Conservation (phyloP, 331 rosid genomes). For the Malus hybrid region DNA sequence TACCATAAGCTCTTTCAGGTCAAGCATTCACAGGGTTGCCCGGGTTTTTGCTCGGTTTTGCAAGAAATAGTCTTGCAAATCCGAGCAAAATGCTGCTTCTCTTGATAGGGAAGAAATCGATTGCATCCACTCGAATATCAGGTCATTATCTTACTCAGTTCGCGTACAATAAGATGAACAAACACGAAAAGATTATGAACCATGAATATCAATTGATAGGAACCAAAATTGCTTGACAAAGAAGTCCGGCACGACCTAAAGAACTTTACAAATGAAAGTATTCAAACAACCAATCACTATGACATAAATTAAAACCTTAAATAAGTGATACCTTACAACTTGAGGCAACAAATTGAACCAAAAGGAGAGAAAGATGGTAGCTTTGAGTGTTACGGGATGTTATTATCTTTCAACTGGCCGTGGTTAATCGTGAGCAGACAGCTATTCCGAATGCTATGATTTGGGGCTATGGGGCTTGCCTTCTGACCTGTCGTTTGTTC, state of each 20-base stretch:
- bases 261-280: constrained; percentile 9
- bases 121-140: background rate
- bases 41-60: background rate
- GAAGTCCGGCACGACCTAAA: background rate
- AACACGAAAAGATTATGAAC: background rate
- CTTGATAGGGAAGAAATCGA: background rate
- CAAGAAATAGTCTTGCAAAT: background rate
- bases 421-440: constrained; percentile 8
- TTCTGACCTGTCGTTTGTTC: constrained; percentile 4
- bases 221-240: constrained; percentile 7
- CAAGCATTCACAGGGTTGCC: background rate
- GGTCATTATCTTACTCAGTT: background rate
- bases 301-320: background rate
- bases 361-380: background rate
- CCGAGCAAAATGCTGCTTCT: background rate
- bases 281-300: constrained; percentile 8
- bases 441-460: constrained; percentile 1
- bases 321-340: constrained; percentile 24
- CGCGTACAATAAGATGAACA: background rate
- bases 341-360: constrained; percentile 4
- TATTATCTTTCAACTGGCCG: constrained; percentile 4
- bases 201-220: constrained; percentile 6
- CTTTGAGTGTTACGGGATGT: background rate
- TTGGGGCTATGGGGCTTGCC: background rate
- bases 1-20: background rate